Evolutionary conservation across 2,329 filamentous ascomycete genomes (phyloP).

Genomic region (Botrytis cinerea): DNA sequence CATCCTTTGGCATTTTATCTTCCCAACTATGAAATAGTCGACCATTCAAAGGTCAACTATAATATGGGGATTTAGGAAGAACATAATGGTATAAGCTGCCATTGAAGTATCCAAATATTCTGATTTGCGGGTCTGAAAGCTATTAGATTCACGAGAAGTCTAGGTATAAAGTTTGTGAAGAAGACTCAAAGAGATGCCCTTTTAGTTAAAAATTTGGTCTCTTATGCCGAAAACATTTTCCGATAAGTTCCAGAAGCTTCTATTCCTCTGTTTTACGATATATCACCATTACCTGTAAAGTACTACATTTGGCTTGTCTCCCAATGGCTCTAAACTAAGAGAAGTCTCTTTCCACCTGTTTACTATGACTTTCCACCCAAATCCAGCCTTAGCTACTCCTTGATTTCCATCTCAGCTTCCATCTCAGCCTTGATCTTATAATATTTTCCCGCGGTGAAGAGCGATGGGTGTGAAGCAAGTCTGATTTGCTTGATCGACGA

Average conservation of each 20-base stretch:
- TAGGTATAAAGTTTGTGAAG: neutral
- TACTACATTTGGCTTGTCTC: neutral
- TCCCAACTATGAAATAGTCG: no score
- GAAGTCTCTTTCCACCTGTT: slow-evolving; percentile 15
- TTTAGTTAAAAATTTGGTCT: neutral
- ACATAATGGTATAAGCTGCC: neutral
- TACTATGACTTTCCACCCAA: slow-evolving; percentile 12
- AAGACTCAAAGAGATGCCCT: neutral
- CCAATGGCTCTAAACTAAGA: neutral
- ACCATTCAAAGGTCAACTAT: no score
- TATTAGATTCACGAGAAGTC: neutral
- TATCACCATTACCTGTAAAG: neutral
- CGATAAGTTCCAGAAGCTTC: neutral
- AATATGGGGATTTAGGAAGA: neutral
- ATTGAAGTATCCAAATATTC: neutral
- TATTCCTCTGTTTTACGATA: neutral
- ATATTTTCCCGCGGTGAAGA: slow-evolving; percentile 12
- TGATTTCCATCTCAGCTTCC: neutral
- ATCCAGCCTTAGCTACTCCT: neutral
- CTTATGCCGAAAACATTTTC: neutral
- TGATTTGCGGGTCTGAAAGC: neutral
- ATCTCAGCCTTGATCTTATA: slow-evolving; percentile 18
- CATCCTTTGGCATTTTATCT: neutral
- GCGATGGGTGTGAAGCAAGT: slow-evolving; percentile 2
- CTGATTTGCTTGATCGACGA: slow-evolving; percentile 17